These are phyloP conservation scores for Globisporangium cylindrosporum DNA, from an alignment of 352 stramenopile species.

Conservation along the genomic window DNA sequence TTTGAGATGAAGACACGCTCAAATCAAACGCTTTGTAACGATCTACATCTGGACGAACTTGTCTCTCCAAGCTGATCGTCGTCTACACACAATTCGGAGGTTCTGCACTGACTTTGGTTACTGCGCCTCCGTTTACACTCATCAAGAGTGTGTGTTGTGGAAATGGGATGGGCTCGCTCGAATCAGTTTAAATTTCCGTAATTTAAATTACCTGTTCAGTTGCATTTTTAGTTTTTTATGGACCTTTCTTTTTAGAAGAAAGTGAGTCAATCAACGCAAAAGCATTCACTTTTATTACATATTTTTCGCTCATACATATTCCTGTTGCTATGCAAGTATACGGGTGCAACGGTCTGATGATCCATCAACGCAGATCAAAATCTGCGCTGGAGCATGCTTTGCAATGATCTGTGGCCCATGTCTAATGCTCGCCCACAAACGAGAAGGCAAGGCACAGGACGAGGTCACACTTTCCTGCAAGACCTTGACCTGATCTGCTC, in stretches of 20 bases:
- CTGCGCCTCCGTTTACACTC: neutral
- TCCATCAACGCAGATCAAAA: too few relatives aligned
- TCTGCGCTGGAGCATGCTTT: too few relatives aligned
- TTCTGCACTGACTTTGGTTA: neutral
- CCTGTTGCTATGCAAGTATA: too few relatives aligned
- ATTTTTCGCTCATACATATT: too few relatives aligned
- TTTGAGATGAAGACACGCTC: neutral
- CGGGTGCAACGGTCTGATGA: too few relatives aligned
- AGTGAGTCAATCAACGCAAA: too few relatives aligned
- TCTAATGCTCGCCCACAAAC: too few relatives aligned
- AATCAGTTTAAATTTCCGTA: neutral
- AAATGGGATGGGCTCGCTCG: neutral
- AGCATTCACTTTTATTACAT: too few relatives aligned
- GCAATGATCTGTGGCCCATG: too few relatives aligned
- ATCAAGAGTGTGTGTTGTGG: neutral
- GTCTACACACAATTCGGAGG: neutral
- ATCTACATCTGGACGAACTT: neutral
- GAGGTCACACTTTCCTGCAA: neutral
- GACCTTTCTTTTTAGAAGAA: too few relatives aligned
- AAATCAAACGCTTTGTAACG: neutral
- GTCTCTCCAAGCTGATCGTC: neutral
- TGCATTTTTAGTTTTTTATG: neutral
- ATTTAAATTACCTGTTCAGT: neutral
- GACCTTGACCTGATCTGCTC: neutral
- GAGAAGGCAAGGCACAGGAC: too few relatives aligned